Evolutionary conservation across 2,329 filamentous ascomycete species (phyloP).

Genomic region (Helminthosporium solani): DNA sequence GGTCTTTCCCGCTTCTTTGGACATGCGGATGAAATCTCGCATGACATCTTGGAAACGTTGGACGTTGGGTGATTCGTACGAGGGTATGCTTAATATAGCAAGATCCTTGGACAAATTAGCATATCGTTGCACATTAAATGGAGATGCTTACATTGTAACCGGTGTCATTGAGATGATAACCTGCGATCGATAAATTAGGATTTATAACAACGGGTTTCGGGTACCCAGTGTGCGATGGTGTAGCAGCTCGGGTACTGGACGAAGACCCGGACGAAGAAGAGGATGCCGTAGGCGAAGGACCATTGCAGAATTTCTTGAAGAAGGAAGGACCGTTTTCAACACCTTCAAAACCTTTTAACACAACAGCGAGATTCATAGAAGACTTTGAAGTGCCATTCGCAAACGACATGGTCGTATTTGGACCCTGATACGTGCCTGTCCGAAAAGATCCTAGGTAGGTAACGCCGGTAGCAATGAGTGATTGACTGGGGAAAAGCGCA

Average conservation of each 20-base stretch:
- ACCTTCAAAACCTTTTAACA: slow-evolving; percentile 34
- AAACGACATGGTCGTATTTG: slow-evolving; percentile 39
- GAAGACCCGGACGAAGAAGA: not conserved
- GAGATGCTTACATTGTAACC: slow-evolving; percentile 40
- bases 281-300: slow-evolving; percentile 18
- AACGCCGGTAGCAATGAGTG: slow-evolving; percentile 29
- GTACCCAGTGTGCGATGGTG: slow-evolving; percentile 38
- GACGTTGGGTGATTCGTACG: slow-evolving; percentile 38
- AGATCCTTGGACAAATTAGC: slow-evolving; percentile 44
- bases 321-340: slow-evolving; percentile 44
- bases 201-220: slow-evolving; percentile 43
- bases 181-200: slow-evolving; percentile 41
- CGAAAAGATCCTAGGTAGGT: slow-evolving; percentile 33
- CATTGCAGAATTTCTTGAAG: slow-evolving; percentile 43
- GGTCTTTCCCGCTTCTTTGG: slow-evolving; percentile 53
- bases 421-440: slow-evolving; percentile 33
- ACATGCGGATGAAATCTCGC: slow-evolving; percentile 50
- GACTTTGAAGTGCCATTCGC: slow-evolving; percentile 38
- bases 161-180: slow-evolving; percentile 48
- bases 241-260: slow-evolving; percentile 13
- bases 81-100: slow-evolving; percentile 49
- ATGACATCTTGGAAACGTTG: slow-evolving; percentile 44
- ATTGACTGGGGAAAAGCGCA: slow-evolving; percentile 39
- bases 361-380: slow-evolving; percentile 34
- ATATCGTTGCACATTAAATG: slow-evolving; percentile 26